These are phyloP conservation scores for Haematococcus lacustris DNA, from an alignment of 139 green algal genomes.

Conservation along the genomic window DNA sequence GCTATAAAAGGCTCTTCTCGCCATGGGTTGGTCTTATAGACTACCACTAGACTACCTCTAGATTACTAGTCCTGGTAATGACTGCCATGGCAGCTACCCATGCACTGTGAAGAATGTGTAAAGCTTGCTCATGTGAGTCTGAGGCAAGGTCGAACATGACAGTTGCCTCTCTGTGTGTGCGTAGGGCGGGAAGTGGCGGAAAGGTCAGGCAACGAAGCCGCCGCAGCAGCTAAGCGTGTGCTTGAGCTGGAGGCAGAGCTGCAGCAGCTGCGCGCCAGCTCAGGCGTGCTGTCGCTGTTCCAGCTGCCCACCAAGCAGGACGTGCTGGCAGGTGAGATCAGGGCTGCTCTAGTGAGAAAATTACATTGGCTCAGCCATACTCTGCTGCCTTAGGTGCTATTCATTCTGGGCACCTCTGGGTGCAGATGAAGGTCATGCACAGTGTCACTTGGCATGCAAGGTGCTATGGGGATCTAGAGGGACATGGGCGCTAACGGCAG, in stretches of 20 bases:
- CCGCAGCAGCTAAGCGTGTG: neutral
- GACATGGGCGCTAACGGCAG: neutral
- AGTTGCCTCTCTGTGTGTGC: too few relatives aligned
- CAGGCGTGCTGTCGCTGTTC: constrained; percentile 12
- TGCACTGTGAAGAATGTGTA: too few relatives aligned
- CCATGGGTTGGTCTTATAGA: too few relatives aligned
- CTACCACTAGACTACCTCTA: too few relatives aligned
- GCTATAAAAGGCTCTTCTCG: too few relatives aligned
- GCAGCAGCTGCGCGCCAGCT: constrained; percentile 5
- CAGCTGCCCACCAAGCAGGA: constrained; percentile 25
- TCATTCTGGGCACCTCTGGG: neutral
- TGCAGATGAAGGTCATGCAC: neutral
- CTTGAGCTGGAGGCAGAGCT: constrained; percentile 31
- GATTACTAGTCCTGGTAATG: too few relatives aligned
- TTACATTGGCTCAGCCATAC: neutral
- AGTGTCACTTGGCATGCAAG: neutral
- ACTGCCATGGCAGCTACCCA: too few relatives aligned
- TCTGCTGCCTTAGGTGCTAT: neutral
- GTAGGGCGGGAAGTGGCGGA: neutral
- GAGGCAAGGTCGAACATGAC: too few relatives aligned
- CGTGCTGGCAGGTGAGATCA: constrained; percentile 26
- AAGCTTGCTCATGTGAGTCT: too few relatives aligned
- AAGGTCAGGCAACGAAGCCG: neutral
- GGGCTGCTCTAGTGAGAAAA: neutral
- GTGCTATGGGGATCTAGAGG: neutral